These are phyloP conservation scores for Paxillus involutus DNA, from an alignment of 768 basidiomycete species.

Conservation along the genomic window DNA sequence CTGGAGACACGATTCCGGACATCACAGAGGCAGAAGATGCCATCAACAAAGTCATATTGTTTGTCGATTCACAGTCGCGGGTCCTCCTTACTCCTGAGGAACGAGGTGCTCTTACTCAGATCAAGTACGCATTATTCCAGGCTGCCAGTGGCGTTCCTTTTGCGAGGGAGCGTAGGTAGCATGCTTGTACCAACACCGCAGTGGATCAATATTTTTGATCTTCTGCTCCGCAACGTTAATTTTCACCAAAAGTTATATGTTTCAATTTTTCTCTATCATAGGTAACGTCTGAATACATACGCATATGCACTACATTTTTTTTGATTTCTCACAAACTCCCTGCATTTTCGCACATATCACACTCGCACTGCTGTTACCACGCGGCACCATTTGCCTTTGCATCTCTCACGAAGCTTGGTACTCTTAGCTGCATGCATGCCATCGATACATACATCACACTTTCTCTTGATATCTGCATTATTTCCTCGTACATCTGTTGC, in stretches of 20 bases:
- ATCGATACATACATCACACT: constrained; percentile 13
- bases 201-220: not conserved
- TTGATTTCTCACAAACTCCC: constrained; percentile 9
- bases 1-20: constrained; percentile 36
- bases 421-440: constrained; percentile 28
- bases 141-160: constrained; percentile 37
- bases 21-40: constrained; percentile 54
- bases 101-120: constrained; percentile 40
- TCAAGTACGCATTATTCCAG: constrained; percentile 57
- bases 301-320: constrained; percentile 20
- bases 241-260: constrained; percentile 9
- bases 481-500: constrained; percentile 5
- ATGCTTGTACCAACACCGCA: not conserved
- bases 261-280: constrained; percentile 14
- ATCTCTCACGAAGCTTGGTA: constrained; percentile 9
- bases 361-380: constrained; percentile 16
- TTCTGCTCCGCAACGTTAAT: constrained; percentile 12
- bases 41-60: constrained; percentile 53
- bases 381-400: constrained; percentile 17
- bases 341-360: constrained; percentile 26
- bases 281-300: constrained; percentile 19
- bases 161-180: constrained; percentile 33
- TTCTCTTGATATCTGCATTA: constrained; percentile 17
- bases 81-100: constrained; percentile 34
- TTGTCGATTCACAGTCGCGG: constrained; percentile 43